Conservation (phyloP, 305 asterid genomes). For the Fraxinus sp. region DNA sequence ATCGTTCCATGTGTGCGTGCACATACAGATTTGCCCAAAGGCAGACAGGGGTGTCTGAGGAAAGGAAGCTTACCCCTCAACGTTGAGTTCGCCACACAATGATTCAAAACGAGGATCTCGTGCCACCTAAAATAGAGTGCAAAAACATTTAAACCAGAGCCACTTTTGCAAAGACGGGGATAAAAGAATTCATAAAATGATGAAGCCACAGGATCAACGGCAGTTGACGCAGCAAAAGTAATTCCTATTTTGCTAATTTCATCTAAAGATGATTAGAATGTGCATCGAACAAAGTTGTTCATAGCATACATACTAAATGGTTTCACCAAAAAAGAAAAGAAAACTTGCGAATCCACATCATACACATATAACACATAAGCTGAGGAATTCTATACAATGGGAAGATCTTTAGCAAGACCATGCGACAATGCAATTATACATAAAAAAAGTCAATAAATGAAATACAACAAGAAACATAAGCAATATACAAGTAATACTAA, state of each 20-base stretch:
- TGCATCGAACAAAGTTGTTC: background rate
- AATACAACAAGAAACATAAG: background rate
- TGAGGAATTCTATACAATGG: background rate
- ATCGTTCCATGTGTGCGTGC: background rate
- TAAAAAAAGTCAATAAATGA: background rate
- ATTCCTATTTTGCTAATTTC: background rate
- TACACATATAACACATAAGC: background rate
- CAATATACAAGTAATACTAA: background rate
- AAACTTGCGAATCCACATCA: background rate
- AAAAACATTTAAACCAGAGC: conserved; percentile 9
- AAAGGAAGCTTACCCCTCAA: conserved; percentile 58
- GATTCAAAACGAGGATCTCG: conserved; percentile 97
- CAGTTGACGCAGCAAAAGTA: background rate
- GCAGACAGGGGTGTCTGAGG: background rate
- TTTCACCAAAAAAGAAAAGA: background rate
- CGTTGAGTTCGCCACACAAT: conserved; percentile 64
- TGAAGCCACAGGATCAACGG: conserved; percentile 1
- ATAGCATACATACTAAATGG: background rate
- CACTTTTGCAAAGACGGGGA: background rate
- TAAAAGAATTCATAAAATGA: conserved; percentile 8
- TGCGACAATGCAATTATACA: background rate
- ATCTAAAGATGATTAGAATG: background rate
- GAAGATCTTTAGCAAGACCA: background rate
- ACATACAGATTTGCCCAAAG: background rate
- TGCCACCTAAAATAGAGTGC: conserved; percentile 48